Base-by-base conservation (phyloP, 306 rosid species). In the Castanea sativa region DNA sequence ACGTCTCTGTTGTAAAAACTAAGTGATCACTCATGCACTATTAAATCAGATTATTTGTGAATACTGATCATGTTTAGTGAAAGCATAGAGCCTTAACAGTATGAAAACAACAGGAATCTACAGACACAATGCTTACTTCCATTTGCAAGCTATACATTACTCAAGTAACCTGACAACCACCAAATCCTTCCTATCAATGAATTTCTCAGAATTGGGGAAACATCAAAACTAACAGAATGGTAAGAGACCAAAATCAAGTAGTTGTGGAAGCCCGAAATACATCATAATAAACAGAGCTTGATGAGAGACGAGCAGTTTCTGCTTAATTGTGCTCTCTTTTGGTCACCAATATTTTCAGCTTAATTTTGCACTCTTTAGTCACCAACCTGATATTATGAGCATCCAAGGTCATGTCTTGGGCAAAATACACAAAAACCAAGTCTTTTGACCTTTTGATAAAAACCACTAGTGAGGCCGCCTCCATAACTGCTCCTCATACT, bases 401-500 rank as follows among this genome's bases (percentile, higher is more conserved):
- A 27, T 29, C 32, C 38, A 45, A 35, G 15, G 15, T 25, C 6
- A 32, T 5, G 25, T 59, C 30, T 59, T 59, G 33, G 13, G 65
- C 4, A 23, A 41, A 41, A 59, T 11, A 59, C 67, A 23, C 13
- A 4, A 29, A 59, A 23, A 12, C 33, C 30, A 60, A 23, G 18
- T 61, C 38, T 0, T 29, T 79, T 10, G 61, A 19, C 9, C 68
- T 18, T 75, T 0, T 63, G 2, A 59, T 8, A 32, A 49, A 49
- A 49, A 0, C 33, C 1, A 29, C 71, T 61, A 77, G 38, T 21
- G 72, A 45, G 86, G 86, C 49, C 81, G 58, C 84, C 65, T 85
- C 98, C 95, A 91, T 4, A 35, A 2, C 57, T 86, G 82, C 56
- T 79, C 90, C 51, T 84, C 86, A n/a, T 85, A 73, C 67, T 73